Conservation (phyloP, 208 protist species). For the Acanthamoeba royreba region DNA sequence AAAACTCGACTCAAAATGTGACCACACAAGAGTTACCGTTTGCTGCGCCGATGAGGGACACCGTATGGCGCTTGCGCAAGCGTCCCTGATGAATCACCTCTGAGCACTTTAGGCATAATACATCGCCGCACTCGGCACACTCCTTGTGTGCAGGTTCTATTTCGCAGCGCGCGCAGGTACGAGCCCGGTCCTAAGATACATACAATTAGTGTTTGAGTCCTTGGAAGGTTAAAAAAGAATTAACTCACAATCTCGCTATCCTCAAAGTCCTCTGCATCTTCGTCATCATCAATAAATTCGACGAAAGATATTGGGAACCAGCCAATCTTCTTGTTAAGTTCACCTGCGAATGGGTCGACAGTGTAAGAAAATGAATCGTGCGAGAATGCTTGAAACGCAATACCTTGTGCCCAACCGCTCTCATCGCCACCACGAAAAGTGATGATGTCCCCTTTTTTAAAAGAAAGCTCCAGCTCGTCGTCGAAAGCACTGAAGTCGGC, state of each 20-base stretch:
- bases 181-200: neutral
- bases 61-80: neutral
- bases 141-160: neutral
- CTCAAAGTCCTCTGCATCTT: neutral
- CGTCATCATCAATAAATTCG: slow-evolving; percentile 31
- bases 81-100: slow-evolving; percentile 38
- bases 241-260: neutral
- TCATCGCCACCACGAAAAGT: slow-evolving; percentile 45
- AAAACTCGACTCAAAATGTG: no score
- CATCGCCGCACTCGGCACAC: slow-evolving; percentile 9
- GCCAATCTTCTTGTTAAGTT: neutral
- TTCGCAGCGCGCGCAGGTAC: slow-evolving; percentile 18
- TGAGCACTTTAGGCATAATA: neutral
- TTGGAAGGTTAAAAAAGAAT: neutral
- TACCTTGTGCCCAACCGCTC: slow-evolving; percentile 45
- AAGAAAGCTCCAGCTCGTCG: slow-evolving; percentile 42
- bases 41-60: neutral
- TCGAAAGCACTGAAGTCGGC: slow-evolving; percentile 46
- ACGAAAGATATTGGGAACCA: slow-evolving; percentile 47
- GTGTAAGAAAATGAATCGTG: neutral
- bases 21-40: no score
- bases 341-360: neutral
- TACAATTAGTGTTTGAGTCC: no score
- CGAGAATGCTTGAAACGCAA: neutral
- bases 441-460: slow-evolving; percentile 47